These are phyloP conservation scores for Torulaspora maleeae DNA, from an alignment of 805 yeast genomes.

Conservation along the genomic window DNA sequence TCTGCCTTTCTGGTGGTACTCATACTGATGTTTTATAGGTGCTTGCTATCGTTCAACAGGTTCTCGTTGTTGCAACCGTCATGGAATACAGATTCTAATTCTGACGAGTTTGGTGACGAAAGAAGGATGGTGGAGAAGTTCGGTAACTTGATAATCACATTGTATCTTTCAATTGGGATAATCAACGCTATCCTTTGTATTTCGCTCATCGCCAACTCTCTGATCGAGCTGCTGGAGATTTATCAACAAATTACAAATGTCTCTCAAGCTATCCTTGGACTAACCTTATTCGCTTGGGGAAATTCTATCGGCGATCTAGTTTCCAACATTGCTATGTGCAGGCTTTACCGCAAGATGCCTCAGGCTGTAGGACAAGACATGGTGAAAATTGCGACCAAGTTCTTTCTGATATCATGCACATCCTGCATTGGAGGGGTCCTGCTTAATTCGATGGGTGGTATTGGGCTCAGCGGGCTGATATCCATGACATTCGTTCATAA, in stretches of 20 bases:
- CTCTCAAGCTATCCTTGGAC: slow-evolving; percentile 79
- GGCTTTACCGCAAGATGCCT: slow-evolving; percentile 38
- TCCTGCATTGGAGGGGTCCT: slow-evolving; percentile 95
- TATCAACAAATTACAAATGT: slow-evolving; percentile 38
- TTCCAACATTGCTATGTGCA: slow-evolving; percentile 78
- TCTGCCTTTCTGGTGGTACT: slow-evolving; percentile 13
- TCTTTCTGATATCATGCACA: slow-evolving; percentile 83
- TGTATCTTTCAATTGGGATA: slow-evolving; percentile 26
- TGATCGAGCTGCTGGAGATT: slow-evolving; percentile 35
- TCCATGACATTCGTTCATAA: slow-evolving; percentile 31
- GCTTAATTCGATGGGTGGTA: slow-evolving; percentile 69
- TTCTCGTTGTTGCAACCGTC: slow-evolving; percentile 23
- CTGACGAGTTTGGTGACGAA: slow-evolving; percentile 12
- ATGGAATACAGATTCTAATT: slow-evolving; percentile 5
- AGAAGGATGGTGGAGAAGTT: slow-evolving; percentile 19
- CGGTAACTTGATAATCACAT: slow-evolving; percentile 14
- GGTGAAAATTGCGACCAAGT: slow-evolving; percentile 45
- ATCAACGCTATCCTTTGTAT: slow-evolving; percentile 34
- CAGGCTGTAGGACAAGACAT: slow-evolving; percentile 16
- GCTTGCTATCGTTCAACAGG: slow-evolving; percentile 16
- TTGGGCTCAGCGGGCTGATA: slow-evolving; percentile 71
- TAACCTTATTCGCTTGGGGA: slow-evolving; percentile 91
- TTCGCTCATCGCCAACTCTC: slow-evolving; percentile 33
- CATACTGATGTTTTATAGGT: slow-evolving; percentile 15
- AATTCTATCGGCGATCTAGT: slow-evolving; percentile 90